Percentiles rank a stretch among this genome's conserved stretches.
phyloP scores from a whole-genome alignment of 2,329 filamentous ascomycete genomes.

The Monosporascus sp. region DNA sequence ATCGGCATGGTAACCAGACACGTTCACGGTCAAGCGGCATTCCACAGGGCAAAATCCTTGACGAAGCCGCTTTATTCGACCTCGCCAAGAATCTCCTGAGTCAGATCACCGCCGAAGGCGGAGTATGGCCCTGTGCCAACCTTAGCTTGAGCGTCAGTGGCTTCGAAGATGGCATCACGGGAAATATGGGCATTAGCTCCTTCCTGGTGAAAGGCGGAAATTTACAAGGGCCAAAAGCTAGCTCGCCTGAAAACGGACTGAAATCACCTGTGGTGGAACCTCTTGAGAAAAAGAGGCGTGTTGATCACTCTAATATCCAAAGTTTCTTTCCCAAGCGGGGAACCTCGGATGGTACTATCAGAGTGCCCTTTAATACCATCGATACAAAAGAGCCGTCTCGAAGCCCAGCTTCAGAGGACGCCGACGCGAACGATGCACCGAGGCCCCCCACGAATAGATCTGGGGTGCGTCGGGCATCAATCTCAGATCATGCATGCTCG shows the following conservation, averaged over 20 bases:
- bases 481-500: constrained; percentile 47
- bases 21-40: constrained; percentile 74
- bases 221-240: constrained; percentile 48
- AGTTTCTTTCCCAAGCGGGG: constrained; percentile 50
- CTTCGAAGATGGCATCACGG: constrained; percentile 80
- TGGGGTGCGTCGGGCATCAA: constrained; percentile 28
- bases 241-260: constrained; percentile 14
- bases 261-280: constrained; percentile 18
- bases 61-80: constrained; percentile 67
- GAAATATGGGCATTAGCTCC: constrained; percentile 79
- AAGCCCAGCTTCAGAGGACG: constrained; percentile 5
- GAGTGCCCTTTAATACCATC: constrained; percentile 18
- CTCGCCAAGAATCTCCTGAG: constrained; percentile 71
- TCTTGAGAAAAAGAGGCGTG: constrained; percentile 38
- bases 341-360: constrained; percentile 25
- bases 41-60: constrained; percentile 67
- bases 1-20: constrained; percentile 68
- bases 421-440: constrained; percentile 12
- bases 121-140: constrained; percentile 87
- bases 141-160: constrained; percentile 84
- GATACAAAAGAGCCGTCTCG: constrained; percentile 8
- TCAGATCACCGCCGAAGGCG: constrained; percentile 73
- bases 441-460: constrained; percentile 16
- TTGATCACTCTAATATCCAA: constrained; percentile 48
- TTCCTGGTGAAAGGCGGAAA: constrained; percentile 78